phyloP scores from a whole-genome alignment of 2,329 filamentous ascomycete species.

The Cladosporium sp. region DNA sequence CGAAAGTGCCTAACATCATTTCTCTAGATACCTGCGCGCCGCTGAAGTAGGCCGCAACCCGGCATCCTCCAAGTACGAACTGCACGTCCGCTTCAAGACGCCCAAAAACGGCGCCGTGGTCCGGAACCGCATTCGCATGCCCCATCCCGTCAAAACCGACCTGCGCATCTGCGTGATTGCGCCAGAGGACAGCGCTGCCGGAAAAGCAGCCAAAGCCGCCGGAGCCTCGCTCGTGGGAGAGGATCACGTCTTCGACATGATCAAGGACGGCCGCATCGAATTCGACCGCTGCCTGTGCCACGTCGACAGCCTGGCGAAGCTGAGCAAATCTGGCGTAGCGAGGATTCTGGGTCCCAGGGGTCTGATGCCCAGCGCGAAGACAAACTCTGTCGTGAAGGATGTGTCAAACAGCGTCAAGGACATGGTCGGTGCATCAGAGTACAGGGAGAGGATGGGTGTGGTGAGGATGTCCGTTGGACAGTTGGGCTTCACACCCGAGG shows the following conservation, averaged over 20 bases:
- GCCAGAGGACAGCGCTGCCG: constrained; percentile 73
- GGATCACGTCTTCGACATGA: constrained; percentile 77
- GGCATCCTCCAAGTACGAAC: constrained; percentile 77
- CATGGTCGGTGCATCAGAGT: constrained; percentile 80
- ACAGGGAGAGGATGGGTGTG: constrained; percentile 81
- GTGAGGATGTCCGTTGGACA: constrained; percentile 90
- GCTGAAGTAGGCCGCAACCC: constrained; percentile 84
- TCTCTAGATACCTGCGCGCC: constrained; percentile 77
- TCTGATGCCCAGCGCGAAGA: constrained; percentile 87
- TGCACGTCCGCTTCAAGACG: constrained; percentile 79
- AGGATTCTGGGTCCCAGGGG: constrained; percentile 83
- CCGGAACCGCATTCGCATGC: constrained; percentile 82
- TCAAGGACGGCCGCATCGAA: constrained; percentile 73
- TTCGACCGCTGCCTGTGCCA: constrained; percentile 93
- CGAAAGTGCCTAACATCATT: neutral
- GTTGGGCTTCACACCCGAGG: constrained; percentile 81
- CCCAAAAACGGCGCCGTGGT: constrained; percentile 83
- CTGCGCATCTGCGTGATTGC: constrained; percentile 88
- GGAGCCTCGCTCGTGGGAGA: constrained; percentile 85
- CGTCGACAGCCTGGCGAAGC: constrained; percentile 69
- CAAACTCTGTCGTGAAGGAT: constrained; percentile 83
- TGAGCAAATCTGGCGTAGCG: constrained; percentile 79
- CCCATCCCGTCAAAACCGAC: constrained; percentile 86
- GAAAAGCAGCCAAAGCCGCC: constrained; percentile 69
- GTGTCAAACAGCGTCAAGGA: constrained; percentile 73